Evolutionary conservation across 257 asterid species (phyloP), one percentile per base, ranked within the genome.

Genomic region (Primulina eburnea): DNA sequence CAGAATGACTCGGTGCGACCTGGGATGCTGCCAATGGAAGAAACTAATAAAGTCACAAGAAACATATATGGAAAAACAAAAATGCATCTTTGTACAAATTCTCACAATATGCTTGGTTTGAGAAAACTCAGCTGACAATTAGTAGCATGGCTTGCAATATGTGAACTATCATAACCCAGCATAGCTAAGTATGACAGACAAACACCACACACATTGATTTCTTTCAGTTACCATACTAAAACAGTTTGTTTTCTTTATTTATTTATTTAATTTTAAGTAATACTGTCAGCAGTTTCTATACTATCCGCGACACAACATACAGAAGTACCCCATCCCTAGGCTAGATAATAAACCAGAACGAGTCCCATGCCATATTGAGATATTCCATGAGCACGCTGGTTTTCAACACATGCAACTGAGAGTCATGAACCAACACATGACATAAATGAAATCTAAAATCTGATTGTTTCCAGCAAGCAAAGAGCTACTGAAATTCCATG

Each of bases 1-100:
- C 77, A 71, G 28, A 80, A 80, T 40, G 80, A 62, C 64, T 80
- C 82, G 0, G 68, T 69, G 63, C 85, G 82, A 7, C 82, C 77
- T 11, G 82, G 84, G 47, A 80, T 77, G 64, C 82, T 80, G 82
- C 68, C 62, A 10, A 71, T 20, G 10, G 56, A 29, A 0, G 4
- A 60, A 62, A 62, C 26, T 62, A 21, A 21, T 62, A 28, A 2
- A n/a, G 26, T 24, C 26, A 24, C 26, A 58, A 20, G 29, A 16
- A 30, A 14, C 43, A 29, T 64, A 11, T 1, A 3, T 11, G 53
- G 53, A 43, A 8, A 55, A 64, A 55, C 17, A 38, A 33, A 37
- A 62, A 20, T 56, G 55, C 8, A 35, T 37, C 29, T 0, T 30
- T 17, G 59, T 20, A 64, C 37, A n/a, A 14, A 4, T 18, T 55